These are phyloP conservation scores for Striga hermonthica DNA, from an alignment of 305 asterid species.

Conservation along the genomic window DNA sequence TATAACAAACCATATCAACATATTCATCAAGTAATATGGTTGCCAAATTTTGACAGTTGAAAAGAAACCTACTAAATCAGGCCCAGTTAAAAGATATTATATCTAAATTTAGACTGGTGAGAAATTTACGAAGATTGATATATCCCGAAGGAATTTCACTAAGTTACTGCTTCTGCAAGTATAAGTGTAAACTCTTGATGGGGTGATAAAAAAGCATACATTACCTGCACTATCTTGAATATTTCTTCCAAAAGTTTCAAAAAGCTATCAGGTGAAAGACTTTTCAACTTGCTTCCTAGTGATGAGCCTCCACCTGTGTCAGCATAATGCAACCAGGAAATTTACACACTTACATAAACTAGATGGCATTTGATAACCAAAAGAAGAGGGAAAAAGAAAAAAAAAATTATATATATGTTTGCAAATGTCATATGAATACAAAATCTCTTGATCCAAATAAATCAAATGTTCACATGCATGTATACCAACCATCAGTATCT, in stretches of 20 bases:
- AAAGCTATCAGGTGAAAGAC: constrained; percentile 83
- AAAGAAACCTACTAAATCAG: constrained; percentile 12
- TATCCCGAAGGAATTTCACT: constrained; percentile 18
- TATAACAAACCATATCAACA: constrained; percentile 1
- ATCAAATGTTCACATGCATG: constrained; percentile 30
- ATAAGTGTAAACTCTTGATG: constrained; percentile 10
- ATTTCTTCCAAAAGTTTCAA: constrained; percentile 82
- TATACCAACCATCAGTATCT: constrained; percentile 77
- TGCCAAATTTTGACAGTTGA: constrained; percentile 8
- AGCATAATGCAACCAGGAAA: constrained; percentile 33
- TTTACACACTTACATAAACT: constrained; percentile 3
- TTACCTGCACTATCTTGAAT: constrained; percentile 94
- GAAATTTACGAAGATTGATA: constrained; percentile 2
- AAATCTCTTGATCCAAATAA: constrained; percentile 19
- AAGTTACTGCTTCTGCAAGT: constrained; percentile 23
- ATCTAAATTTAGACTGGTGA: constrained; percentile 21
- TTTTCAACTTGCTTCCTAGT: constrained; percentile 84
- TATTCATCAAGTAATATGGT: constrained; percentile 10
- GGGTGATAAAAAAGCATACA: constrained; percentile 41
- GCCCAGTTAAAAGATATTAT: constrained; percentile 25
- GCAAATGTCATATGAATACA: constrained; percentile 16
- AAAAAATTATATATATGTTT: constrained; percentile 13
- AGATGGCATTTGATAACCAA: constrained; percentile 23
- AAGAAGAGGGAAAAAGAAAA: no score
- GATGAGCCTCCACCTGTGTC: constrained; percentile 84